These are phyloP conservation scores for Hypoxylon lenormandii DNA, from an alignment of 495 filamentous ascomycete genomes.

Conservation along the genomic window DNA sequence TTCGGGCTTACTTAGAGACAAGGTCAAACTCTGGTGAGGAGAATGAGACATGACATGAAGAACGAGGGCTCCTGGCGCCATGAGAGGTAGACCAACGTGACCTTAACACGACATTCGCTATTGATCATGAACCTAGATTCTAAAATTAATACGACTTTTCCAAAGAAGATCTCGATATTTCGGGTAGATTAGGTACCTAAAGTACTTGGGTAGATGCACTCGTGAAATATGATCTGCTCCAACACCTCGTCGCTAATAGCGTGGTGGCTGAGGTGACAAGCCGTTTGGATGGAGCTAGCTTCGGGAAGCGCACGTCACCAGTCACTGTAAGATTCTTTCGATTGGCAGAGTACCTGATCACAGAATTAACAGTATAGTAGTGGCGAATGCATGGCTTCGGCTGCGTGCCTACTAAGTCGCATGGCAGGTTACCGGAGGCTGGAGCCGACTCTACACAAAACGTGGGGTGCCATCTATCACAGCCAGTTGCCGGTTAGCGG, in stretches of 20 bases:
- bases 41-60: conserved; percentile 28
- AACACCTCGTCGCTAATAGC: neutral
- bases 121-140: conserved; percentile 16
- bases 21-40: neutral
- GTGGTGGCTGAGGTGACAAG: conserved; percentile 5
- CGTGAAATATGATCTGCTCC: neutral
- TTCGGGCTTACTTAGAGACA: neutral
- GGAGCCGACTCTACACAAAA: conserved; percentile 5
- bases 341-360: neutral
- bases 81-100: conserved; percentile 16
- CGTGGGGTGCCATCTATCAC: conserved; percentile 32
- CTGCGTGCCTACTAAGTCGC: conserved; percentile 17
- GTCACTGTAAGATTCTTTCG: neutral
- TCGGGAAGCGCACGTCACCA: conserved; percentile 1
- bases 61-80: conserved; percentile 3
- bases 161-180: neutral
- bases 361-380: neutral
- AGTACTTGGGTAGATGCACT: neutral
- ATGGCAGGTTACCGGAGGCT: conserved; percentile 11
- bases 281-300: conserved; percentile 13
- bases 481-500: neutral
- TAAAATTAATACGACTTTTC: neutral
- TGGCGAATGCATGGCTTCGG: conserved; percentile 20
- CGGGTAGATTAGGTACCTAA: neutral
- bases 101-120: conserved; percentile 26